Conservation (phyloP, 1,284 basidiomycete species). For the Boletellus deceptivus region DNA sequence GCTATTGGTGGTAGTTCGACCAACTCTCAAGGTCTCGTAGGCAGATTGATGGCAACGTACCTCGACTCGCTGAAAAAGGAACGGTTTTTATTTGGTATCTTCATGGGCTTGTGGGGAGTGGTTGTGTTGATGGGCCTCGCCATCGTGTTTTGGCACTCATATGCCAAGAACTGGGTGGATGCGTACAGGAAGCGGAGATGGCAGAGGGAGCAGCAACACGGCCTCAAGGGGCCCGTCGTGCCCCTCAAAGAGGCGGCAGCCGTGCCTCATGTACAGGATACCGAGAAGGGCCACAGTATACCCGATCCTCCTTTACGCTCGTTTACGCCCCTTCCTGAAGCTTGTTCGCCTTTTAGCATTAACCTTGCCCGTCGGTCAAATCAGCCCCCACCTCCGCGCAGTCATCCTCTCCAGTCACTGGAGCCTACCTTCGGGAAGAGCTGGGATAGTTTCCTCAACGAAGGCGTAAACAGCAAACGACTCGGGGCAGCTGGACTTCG, state of each 20-base stretch:
- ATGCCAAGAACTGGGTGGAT: slow-evolving; percentile 48
- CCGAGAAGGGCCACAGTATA: slow-evolving; percentile 31
- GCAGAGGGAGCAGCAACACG: slow-evolving; percentile 49
- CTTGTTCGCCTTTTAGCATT: slow-evolving; percentile 36
- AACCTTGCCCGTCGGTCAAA: slow-evolving; percentile 39
- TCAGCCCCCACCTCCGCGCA: slow-evolving; percentile 26
- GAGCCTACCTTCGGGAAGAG: slow-evolving; percentile 41
- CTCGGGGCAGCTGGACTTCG: slow-evolving; percentile 11
- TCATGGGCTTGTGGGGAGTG: slow-evolving; percentile 77
- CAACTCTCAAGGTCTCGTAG: slow-evolving; percentile 66
- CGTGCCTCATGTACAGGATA: slow-evolving; percentile 21
- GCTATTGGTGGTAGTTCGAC: slow-evolving; percentile 65
- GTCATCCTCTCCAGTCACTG: slow-evolving; percentile 32
- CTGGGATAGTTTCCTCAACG: slow-evolving; percentile 51
- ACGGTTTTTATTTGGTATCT: slow-evolving; percentile 76
- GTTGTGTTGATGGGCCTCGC: slow-evolving; percentile 72
- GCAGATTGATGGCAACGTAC: slow-evolving; percentile 72
- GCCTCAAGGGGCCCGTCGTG: slow-evolving; percentile 43
- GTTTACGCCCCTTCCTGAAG: slow-evolving; percentile 49
- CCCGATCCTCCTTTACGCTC: slow-evolving; percentile 38
- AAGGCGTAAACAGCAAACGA: slow-evolving; percentile 27
- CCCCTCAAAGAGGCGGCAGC: slow-evolving; percentile 38
- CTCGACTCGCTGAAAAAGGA: slow-evolving; percentile 73
- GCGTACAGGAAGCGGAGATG: slow-evolving; percentile 49
- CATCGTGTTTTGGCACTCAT: slow-evolving; percentile 67